Conservation (phyloP, 1,139 yeast genomes). For the Saccharomycopsis crataegensis region DNA sequence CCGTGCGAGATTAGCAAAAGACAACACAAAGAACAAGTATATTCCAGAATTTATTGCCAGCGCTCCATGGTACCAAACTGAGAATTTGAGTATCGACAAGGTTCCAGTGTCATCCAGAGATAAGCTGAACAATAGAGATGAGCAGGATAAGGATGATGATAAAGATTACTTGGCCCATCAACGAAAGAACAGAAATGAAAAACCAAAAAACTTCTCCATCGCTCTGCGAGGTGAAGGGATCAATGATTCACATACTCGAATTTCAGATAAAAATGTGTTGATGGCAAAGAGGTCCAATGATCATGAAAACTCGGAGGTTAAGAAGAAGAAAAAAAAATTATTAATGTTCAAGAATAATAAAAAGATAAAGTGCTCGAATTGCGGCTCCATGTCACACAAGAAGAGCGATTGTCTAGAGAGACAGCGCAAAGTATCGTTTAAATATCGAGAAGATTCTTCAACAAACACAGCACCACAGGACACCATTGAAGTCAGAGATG, state of each 20-base stretch:
- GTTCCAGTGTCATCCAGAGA: conserved; percentile 22
- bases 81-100: conserved; percentile 16
- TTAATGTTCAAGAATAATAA: conserved; percentile 26
- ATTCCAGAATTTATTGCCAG: conserved; percentile 41
- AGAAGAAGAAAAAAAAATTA: conserved; percentile 1
- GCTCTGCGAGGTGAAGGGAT: conserved; percentile 33
- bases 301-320: conserved; percentile 26
- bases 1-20: background rate
- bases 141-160: background rate
- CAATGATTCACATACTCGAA: conserved; percentile 26
- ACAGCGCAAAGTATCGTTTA: conserved; percentile 37
- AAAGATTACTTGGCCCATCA: conserved; percentile 45
- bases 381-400: conserved; percentile 43
- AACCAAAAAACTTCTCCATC: conserved; percentile 27
- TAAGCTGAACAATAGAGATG: background rate
- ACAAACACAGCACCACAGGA: conserved; percentile 26
- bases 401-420: conserved; percentile 44
- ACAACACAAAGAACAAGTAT: conserved; percentile 22
- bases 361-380: conserved; percentile 40
- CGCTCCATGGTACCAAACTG: conserved; percentile 44
- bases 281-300: conserved; percentile 21
- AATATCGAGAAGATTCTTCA: conserved; percentile 27
- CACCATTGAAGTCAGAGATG: background rate
- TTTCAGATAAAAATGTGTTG: conserved; percentile 19
- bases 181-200: conserved; percentile 31